phyloP scores from a whole-genome alignment of 1,284 basidiomycete genomes.

The Fomitopsis palustris region DNA sequence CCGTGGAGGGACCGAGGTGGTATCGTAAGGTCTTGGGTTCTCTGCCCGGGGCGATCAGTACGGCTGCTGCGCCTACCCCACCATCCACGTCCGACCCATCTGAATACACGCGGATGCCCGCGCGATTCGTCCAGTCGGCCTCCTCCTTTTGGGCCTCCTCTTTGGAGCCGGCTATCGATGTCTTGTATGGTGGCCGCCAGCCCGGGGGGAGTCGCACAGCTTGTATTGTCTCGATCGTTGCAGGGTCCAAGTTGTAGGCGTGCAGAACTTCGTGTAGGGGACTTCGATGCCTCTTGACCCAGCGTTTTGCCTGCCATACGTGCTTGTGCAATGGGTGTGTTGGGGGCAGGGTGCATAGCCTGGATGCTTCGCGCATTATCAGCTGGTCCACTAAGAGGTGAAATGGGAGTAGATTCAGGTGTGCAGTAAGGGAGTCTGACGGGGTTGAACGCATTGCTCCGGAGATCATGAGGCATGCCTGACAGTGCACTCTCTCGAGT shows the following conservation, averaged over 20 bases:
- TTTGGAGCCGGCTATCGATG: constrained; percentile 1
- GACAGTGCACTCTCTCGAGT: constrained; percentile 29
- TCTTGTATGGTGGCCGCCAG: constrained; percentile 7
- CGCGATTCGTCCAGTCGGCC: neutral
- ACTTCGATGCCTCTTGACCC: constrained; percentile 15
- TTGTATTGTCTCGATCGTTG: constrained; percentile 16
- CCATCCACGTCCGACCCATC: constrained; percentile 17
- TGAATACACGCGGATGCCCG: constrained; percentile 10
- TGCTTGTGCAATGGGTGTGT: constrained; percentile 28
- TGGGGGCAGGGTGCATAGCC: constrained; percentile 29
- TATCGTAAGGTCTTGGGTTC: constrained; percentile 7
- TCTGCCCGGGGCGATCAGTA: constrained; percentile 3
- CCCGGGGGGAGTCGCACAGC: constrained; percentile 10
- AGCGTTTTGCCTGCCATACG: constrained; percentile 6
- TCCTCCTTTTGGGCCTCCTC: constrained; percentile 8
- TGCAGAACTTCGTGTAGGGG: constrained; percentile 19
- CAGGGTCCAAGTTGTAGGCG: too few relatives aligned
- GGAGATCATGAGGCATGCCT: constrained; percentile 29
- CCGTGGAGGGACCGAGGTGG: constrained; percentile 18
- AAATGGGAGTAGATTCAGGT: constrained; percentile 31
- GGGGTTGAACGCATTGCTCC: constrained; percentile 33
- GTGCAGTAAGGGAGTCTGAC: constrained; percentile 28
- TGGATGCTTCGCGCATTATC: constrained; percentile 22
- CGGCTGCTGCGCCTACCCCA: constrained; percentile 7
- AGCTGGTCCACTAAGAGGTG: constrained; percentile 22